A percentile compares a stretch with the other conserved stretches of the same genome.
Evolutionary conservation across 1,284 basidiomycete species (phyloP).

Genomic region (Pseudozyma sp.): DNA sequence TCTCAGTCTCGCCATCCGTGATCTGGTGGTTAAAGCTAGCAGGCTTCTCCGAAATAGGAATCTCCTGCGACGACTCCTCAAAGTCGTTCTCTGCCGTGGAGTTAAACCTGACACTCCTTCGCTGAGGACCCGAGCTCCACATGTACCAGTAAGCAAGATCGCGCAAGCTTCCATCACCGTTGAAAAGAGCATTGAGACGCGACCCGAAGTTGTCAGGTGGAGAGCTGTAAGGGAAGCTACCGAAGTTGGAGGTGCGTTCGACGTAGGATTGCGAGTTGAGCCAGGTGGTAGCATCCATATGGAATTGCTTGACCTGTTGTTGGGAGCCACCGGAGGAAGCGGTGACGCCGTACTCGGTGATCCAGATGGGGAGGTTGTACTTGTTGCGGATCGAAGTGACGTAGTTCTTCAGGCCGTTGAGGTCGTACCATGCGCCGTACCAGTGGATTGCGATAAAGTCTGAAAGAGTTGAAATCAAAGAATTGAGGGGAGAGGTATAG

Average conservation of each 20-base stretch:
- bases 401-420: slow-evolving; percentile 50
- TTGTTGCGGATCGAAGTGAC: slow-evolving; percentile 46
- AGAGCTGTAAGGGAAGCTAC: slow-evolving; percentile 45
- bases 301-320: slow-evolving; percentile 57
- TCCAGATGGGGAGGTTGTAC: slow-evolving; percentile 60
- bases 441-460: slow-evolving; percentile 67
- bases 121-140: slow-evolving; percentile 16
- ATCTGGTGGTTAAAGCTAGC: slow-evolving; percentile 31
- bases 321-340: slow-evolving; percentile 42
- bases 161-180: slow-evolving; percentile 41
- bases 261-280: slow-evolving; percentile 51
- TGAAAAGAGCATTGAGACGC: slow-evolving; percentile 60
- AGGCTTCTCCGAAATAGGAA: slow-evolving; percentile 26
- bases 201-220: slow-evolving; percentile 61
- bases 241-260: slow-evolving; percentile 62
- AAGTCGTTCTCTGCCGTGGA: slow-evolving; percentile 31
- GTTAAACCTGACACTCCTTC: slow-evolving; percentile 23
- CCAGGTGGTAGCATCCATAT: slow-evolving; percentile 54
- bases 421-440: slow-evolving; percentile 59
- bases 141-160: slow-evolving; percentile 50
- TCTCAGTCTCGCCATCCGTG: too few species aligned
- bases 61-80: slow-evolving; percentile 28
- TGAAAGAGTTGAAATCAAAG: slow-evolving; percentile 3
- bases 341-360: slow-evolving; percentile 67
- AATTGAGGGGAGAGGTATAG: slow-evolving; percentile 21